phyloP scores from a whole-genome alignment of 2,329 filamentous ascomycete species.

The Sporothrix globosa region DNA sequence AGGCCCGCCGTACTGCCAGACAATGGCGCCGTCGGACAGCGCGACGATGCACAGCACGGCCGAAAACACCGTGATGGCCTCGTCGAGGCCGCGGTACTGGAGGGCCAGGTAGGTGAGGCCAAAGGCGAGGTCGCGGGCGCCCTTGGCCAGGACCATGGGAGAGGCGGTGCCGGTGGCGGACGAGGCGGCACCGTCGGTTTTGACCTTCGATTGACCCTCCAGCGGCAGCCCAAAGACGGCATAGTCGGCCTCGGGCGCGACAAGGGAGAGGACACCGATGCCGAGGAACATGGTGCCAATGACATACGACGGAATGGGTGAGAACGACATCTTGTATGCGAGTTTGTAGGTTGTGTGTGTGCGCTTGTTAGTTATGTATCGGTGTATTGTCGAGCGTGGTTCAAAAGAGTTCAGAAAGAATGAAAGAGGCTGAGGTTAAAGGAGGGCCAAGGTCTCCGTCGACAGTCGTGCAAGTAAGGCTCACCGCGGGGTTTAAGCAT shows the following conservation, averaged over 20 bases:
- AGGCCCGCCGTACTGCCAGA: conserved; percentile 7
- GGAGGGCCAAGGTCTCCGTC: no score
- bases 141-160: conserved; percentile 23
- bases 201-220: neutral
- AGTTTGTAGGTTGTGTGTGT: no score
- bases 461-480: no score
- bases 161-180: neutral
- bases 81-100: conserved; percentile 21
- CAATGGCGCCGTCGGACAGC: conserved; percentile 8
- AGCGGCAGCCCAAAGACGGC: conserved; percentile 23
- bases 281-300: conserved; percentile 21
- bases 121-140: conserved; percentile 16
- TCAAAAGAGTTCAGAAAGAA: no score
- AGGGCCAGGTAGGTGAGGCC: conserved; percentile 22
- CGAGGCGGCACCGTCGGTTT: neutral
- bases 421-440: no score
- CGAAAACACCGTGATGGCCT: conserved; percentile 20
- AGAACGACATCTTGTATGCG: neutral
- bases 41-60: neutral
- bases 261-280: conserved; percentile 3
- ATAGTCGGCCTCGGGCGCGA: conserved; percentile 21
- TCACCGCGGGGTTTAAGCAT: no score
- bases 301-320: conserved; percentile 5
- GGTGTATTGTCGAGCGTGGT: no score
- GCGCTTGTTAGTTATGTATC: no score